Percentiles rank a stretch among this genome's conserved stretches.
phyloP scores from a whole-genome alignment of 2,329 filamentous ascomycete species.

The Pseudocercospora vitis region DNA sequence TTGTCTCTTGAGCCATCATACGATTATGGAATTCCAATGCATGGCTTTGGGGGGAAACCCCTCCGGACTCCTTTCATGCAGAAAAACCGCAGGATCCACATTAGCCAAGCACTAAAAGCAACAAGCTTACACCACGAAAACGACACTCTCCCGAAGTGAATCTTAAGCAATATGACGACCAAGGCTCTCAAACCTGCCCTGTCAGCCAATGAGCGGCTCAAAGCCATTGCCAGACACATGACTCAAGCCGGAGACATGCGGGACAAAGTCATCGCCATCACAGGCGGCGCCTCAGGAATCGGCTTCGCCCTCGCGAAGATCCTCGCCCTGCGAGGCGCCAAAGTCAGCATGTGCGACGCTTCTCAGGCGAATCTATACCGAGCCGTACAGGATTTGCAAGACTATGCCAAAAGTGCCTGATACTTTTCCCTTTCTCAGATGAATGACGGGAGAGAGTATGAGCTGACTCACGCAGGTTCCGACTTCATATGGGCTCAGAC shows the following conservation, averaged over 20 bases:
- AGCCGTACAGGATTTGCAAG: neutral
- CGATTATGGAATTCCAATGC: neutral
- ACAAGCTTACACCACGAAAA: too few species aligned
- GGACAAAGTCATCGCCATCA: slow-evolving; percentile 50
- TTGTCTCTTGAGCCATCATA: neutral
- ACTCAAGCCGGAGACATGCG: slow-evolving; percentile 12
- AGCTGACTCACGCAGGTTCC: neutral
- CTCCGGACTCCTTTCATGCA: too few species aligned
- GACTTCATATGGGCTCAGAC: slow-evolving; percentile 7
- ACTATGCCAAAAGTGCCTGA: neutral
- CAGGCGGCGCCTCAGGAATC: slow-evolving; percentile 52
- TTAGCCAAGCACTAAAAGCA: neutral
- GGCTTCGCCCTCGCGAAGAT: slow-evolving; percentile 51
- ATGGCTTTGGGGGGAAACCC: too few species aligned
- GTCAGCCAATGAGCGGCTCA: neutral
- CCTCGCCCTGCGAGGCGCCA: slow-evolving; percentile 46
- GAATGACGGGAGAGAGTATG: neutral
- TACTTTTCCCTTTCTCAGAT: neutral
- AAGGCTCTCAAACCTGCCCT: neutral
- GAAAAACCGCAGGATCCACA: neutral
- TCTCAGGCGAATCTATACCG: slow-evolving; percentile 12
- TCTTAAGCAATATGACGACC: neutral
- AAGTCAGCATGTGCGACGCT: slow-evolving; percentile 51
- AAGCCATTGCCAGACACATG: neutral
- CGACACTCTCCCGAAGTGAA: too few species aligned